A percentile compares a stretch with the other conserved stretches of the same genome.
Evolutionary conservation across 768 basidiomycete species (phyloP).

Genomic region (Boletus tylopilopsis): DNA sequence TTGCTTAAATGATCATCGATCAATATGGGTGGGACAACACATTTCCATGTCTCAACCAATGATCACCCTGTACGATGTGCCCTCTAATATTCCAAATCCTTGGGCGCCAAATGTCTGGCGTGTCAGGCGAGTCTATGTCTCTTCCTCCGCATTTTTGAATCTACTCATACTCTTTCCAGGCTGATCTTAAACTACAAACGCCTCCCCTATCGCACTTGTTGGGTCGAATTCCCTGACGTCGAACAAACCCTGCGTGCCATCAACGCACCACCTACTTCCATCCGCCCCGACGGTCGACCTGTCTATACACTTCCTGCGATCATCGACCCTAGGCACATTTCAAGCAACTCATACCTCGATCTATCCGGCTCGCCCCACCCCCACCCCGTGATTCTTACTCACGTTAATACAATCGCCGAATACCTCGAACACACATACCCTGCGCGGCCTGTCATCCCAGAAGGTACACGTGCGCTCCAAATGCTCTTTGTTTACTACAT

Average conservation of each 20-base stretch:
- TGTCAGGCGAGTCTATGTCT: constrained; percentile 44
- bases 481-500: constrained; percentile 67
- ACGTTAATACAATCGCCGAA: constrained; percentile 61
- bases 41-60: constrained; percentile 41
- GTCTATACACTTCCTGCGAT: constrained; percentile 71
- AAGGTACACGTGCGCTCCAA: constrained; percentile 65
- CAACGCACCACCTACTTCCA: constrained; percentile 53
- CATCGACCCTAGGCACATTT: constrained; percentile 44
- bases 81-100: constrained; percentile 55
- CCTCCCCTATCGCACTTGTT: constrained; percentile 63
- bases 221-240: constrained; percentile 69
- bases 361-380: constrained; percentile 26
- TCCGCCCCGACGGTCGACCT: constrained; percentile 52
- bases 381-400: constrained; percentile 52
- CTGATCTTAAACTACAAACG: constrained; percentile 77
- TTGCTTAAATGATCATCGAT: constrained; percentile 11
- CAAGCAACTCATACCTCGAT: not conserved
- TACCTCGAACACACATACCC: constrained; percentile 69
- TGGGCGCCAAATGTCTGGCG: constrained; percentile 79
- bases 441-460: constrained; percentile 66
- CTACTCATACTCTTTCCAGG: constrained; percentile 32
- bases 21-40: not conserved
- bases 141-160: not conserved
- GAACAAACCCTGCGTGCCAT: constrained; percentile 56
- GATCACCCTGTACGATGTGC: constrained; percentile 67